These are phyloP conservation scores for Mentha longifolia DNA, from an alignment of 257 asterid genomes.

Conservation along the genomic window DNA sequence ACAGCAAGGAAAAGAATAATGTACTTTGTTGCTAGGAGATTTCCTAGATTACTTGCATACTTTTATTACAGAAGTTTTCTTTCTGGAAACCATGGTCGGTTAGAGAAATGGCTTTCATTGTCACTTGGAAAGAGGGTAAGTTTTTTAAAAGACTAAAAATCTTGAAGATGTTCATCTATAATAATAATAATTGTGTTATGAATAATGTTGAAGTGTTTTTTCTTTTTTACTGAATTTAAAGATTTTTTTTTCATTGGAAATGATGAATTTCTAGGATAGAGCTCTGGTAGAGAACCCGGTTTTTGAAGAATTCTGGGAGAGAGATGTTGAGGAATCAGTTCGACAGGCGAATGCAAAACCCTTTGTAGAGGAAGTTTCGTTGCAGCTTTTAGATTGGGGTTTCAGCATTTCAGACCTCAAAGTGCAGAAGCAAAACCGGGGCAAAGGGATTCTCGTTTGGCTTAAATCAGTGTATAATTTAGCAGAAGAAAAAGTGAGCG, in stretches of 20 bases:
- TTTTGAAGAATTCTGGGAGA: constrained; percentile 77
- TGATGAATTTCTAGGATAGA: constrained; percentile 59
- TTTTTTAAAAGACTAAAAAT: constrained; percentile 10
- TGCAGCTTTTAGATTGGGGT: constrained; percentile 90
- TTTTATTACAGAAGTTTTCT: constrained; percentile 77
- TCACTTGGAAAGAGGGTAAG: constrained; percentile 74
- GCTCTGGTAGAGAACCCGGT: constrained; percentile 55
- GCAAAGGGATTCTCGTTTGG: constrained; percentile 67
- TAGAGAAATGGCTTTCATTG: constrained; percentile 66
- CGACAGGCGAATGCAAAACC: constrained; percentile 73
- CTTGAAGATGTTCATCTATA: not conserved
- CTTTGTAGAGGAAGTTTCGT: constrained; percentile 79
- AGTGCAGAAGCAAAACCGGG: constrained; percentile 47
- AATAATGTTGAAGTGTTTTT: not conserved
- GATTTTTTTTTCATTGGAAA: constrained; percentile 30
- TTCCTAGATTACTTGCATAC: constrained; percentile 70
- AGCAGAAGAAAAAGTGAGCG: constrained; percentile 55
- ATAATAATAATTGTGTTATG: not conserved
- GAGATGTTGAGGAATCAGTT: constrained; percentile 91
- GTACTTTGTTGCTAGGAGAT: constrained; percentile 69
- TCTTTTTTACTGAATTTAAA: constrained; percentile 1
- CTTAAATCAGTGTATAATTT: constrained; percentile 64
- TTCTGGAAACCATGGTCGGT: constrained; percentile 70
- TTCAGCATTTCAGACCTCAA: constrained; percentile 82
- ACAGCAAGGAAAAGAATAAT: constrained; percentile 60